Evolutionary conservation across 805 yeast species (phyloP), one percentile per base, ranked within the genome.

Genomic region (Wickerhamiella azymoides): DNA sequence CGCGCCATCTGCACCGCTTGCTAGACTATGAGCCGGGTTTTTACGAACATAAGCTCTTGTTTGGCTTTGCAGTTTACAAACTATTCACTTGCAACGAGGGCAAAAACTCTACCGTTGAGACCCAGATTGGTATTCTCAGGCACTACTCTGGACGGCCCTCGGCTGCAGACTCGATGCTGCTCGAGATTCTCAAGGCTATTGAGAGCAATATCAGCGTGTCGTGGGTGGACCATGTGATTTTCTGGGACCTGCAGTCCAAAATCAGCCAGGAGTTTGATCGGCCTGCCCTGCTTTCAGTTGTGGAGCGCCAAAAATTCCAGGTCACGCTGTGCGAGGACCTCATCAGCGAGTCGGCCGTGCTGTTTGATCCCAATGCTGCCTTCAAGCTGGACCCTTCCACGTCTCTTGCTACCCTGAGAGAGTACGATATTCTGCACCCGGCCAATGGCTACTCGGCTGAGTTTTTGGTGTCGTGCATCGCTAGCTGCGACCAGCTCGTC

Each of bases 101-200:
- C 0, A 64, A 63, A 27, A 72, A 72, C 45, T 67, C 84, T 0
- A 75, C 66, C 7, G 40, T 52, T 8, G 61, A 65, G 0, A 58
- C 80, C 8, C 74, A 78, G 56, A 69, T 69, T 21, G 70, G 65
- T 40, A 44, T 84, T 1, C 55, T 80, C 10, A 58, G 62, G 6
- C 65, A 73, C 39, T 85, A 81, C 57, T 60, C 62, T n/a, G 96
- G 94, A 3, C 68, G 88, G 0, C 62, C 68, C 2, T 58, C 72
- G 13, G 63, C 76, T 1, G 74, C 73, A 32, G 96, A 89, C 57
- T 57, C 74, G 45, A 48, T 86, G 2, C 56, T 89, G 24, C 72
- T 81, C 45, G 59, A 64, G 3, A 62, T 83, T 1, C 57, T 89
- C 39, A 66, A 69, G 45, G 58, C 59, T 10, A 65, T 85, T 30